Conservation (phyloP, 2,329 filamentous ascomycete genomes). For the Alternaria incomplexa region DNA sequence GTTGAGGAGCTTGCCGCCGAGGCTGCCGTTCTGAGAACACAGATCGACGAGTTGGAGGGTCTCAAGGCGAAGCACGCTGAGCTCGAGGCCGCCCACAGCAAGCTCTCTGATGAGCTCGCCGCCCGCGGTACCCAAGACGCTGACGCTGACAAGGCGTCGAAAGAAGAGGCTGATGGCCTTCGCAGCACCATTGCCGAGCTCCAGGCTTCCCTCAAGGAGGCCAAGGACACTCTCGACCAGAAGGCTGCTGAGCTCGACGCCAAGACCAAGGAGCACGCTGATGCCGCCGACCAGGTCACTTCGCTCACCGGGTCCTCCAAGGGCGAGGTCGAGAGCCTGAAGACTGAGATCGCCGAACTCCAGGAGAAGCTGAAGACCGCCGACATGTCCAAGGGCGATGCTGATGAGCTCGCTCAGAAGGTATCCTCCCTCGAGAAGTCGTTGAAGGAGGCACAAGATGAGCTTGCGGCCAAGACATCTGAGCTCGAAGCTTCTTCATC, state of each 20-base stretch:
- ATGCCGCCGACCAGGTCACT: conserved; percentile 16
- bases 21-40: conserved; percentile 29
- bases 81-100: conserved; percentile 24
- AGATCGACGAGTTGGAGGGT: conserved; percentile 26
- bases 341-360: conserved; percentile 30
- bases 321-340: conserved; percentile 29
- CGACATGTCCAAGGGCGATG: conserved; percentile 34
- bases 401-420: conserved; percentile 33
- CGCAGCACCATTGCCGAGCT: conserved; percentile 36
- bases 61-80: conserved; percentile 23
- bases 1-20: conserved; percentile 31
- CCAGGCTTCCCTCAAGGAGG: conserved; percentile 26
- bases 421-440: conserved; percentile 36
- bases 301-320: conserved; percentile 27
- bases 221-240: conserved; percentile 25
- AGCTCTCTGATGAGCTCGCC: conserved; percentile 17
- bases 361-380: conserved; percentile 32
- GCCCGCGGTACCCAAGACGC: conserved; percentile 27
- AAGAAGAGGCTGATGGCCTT: conserved; percentile 29
- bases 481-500: conserved; percentile 30
- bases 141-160: conserved; percentile 23
- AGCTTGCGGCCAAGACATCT: conserved; percentile 27
- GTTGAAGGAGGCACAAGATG: conserved; percentile 34
- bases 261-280: conserved; percentile 25
- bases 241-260: conserved; percentile 27